phyloP scores from a whole-genome alignment of 768 basidiomycete genomes.

The Multifurca ochricompacta region DNA sequence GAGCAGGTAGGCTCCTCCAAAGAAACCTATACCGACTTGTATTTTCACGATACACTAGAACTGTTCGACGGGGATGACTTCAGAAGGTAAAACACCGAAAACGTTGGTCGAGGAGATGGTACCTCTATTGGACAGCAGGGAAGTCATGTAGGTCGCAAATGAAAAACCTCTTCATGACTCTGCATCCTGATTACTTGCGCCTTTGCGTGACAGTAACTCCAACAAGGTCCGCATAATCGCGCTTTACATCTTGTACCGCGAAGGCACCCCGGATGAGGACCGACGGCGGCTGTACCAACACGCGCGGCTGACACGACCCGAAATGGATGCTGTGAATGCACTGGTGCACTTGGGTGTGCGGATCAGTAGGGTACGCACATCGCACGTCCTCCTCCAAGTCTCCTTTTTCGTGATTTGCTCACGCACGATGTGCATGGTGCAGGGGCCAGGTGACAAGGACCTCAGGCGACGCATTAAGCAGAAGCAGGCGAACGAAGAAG shows the following conservation, averaged over 20 bases:
- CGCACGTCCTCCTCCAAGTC: neutral
- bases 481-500: conserved; percentile 69
- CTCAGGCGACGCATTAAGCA: conserved; percentile 76
- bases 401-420: neutral
- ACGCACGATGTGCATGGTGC: neutral
- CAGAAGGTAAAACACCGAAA: conserved; percentile 93
- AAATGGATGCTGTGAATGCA: conserved; percentile 92
- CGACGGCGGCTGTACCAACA: conserved; percentile 91
- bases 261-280: conserved; percentile 98
- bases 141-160: conserved; percentile 54
- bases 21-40: neutral
- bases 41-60: conserved; percentile 40
- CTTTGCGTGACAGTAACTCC: conserved; percentile 45
- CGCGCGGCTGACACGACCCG: conserved; percentile 75
- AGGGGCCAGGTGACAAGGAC: conserved; percentile 74
- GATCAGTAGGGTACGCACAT: conserved; percentile 62
- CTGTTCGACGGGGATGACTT: conserved; percentile 87
- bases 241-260: conserved; percentile 87
- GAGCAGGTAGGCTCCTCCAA: conserved; percentile 58
- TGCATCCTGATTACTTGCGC: conserved; percentile 12
- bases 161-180: neutral
- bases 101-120: conserved; percentile 98
- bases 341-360: conserved; percentile 75
- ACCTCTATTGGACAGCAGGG: conserved; percentile 80
- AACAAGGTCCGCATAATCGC: conserved; percentile 97